Evolutionary conservation across 495 filamentous ascomycete genomes (phyloP), one percentile per base, ranked within the genome.

Genomic region (Collariella sp.): DNA sequence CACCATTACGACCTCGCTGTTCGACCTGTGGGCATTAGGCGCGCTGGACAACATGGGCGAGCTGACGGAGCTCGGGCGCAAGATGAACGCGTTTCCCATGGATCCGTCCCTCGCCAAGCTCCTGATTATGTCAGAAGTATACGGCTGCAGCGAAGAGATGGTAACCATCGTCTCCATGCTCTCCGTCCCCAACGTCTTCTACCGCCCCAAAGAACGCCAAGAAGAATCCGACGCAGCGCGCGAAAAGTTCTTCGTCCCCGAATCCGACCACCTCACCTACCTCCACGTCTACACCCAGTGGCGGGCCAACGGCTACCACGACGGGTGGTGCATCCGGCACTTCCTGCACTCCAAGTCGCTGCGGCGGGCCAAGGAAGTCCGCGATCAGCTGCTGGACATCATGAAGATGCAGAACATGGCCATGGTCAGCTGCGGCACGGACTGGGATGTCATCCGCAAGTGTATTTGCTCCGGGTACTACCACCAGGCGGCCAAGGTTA

Each of bases 161-260:
- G 76, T 96, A 22, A 96, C 90, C 1, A 97, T 99, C 56, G 94
- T 97, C 18, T 91, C 89, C 23, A 97, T 99, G 94, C 80, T 99
- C 15, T 95, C 89, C 3, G 94, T 97, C 0, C 93, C 94, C 12
- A 90, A 81, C 59, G 93, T 97, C 38, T 99, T 96, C 75, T 97
- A 95, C 69, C 88, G 94, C 16, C 94, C 94, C 9, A 96, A 95
- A 62, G 94, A 99, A 67, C 86, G 94, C 0, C 88, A 95, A 62
- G 94, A 97, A 59, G 94, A 99, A 72, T 90, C 90, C 15, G 94
- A 99, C 63, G 83, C 90, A 0, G 91, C 94, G 4, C 80, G 91
- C n/a, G 94, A 99, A 63, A 96, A 96, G 62, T 99, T 99, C 70
- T 97, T 95, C 67, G 94, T 97, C 13, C 88, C 90, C 15, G 93